phyloP scores from a whole-genome alignment of 192 early-diverging fungal genomes.

The Coemansia sp. region DNA sequence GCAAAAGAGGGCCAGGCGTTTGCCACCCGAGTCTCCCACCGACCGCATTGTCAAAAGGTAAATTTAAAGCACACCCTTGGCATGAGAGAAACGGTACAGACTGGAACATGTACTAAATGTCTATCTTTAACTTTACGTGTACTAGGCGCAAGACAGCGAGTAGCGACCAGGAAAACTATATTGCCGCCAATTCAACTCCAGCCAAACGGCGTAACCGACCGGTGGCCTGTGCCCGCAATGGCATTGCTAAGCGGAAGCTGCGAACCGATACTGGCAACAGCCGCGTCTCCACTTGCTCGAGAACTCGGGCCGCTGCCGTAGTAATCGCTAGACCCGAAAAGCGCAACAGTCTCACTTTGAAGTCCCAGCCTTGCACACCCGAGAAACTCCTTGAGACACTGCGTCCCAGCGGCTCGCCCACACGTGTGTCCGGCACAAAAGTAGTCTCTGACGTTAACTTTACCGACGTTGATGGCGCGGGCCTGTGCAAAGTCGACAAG shows the following conservation, averaged over 20 bases:
- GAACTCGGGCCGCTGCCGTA: not conserved
- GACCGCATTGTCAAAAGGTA: conserved; percentile 15
- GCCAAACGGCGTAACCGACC: not conserved
- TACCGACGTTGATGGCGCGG: too few relatives aligned
- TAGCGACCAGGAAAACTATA: conserved; percentile 2
- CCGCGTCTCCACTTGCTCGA: not conserved
- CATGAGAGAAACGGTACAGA: not conserved
- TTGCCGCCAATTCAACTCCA: not conserved
- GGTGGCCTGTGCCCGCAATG: not conserved
- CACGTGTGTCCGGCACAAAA: conserved; percentile 33
- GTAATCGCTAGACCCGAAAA: not conserved
- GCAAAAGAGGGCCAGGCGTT: not conserved
- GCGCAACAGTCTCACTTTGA: not conserved
- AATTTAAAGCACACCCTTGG: not conserved
- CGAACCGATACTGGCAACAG: not conserved
- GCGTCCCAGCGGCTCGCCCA: conserved; percentile 44
- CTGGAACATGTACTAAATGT: not conserved
- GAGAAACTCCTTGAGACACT: conserved; percentile 21
- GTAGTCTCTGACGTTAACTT: too few relatives aligned
- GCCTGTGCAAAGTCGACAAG: conserved; percentile 50
- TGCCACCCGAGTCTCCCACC: conserved; percentile 11
- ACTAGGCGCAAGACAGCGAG: conserved; percentile 8
- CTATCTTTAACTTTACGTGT: not conserved
- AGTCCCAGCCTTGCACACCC: conserved; percentile 9
- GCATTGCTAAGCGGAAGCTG: not conserved